Percentiles rank a stretch among this genome's conserved stretches.
These are phyloP conservation scores for Karstenula rhodostoma DNA, from an alignment of 2,329 filamentous ascomycete species.

Conservation along the genomic window DNA sequence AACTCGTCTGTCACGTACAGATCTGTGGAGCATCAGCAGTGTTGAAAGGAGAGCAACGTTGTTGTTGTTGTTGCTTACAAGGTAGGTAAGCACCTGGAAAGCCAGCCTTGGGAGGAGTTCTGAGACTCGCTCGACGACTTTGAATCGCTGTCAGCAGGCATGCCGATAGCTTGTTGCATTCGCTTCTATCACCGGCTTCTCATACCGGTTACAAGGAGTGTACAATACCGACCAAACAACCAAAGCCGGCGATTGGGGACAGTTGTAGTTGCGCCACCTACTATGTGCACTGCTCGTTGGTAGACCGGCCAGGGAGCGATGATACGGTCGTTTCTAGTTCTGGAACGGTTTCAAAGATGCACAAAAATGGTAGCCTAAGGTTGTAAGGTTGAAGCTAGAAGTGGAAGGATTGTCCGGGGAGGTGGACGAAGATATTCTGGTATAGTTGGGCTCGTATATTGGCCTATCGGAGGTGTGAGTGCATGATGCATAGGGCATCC, in stretches of 20 bases:
- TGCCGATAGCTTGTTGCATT: slow-evolving; percentile 32
- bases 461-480: slow-evolving; percentile 33
- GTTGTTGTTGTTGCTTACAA: slow-evolving; percentile 34
- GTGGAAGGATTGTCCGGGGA: slow-evolving; percentile 28
- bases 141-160: slow-evolving; percentile 40
- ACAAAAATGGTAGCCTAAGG: slow-evolving; percentile 12
- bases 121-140: slow-evolving; percentile 38
- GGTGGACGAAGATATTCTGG: slow-evolving; percentile 26
- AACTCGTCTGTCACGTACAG: slow-evolving; percentile 41
- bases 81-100: slow-evolving; percentile 39
- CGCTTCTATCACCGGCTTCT: slow-evolving; percentile 30
- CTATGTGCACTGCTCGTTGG: slow-evolving; percentile 13
- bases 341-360: slow-evolving; percentile 21
- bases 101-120: slow-evolving; percentile 30
- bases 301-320: slow-evolving; percentile 19
- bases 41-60: neutral
- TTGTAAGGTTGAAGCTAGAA: slow-evolving; percentile 13
- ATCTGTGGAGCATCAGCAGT: slow-evolving; percentile 24
- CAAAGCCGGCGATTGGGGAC: slow-evolving; percentile 14
- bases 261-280: slow-evolving; percentile 15
- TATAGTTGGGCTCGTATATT: slow-evolving; percentile 27
- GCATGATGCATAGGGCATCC: slow-evolving; percentile 9
- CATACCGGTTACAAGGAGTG: slow-evolving; percentile 29
- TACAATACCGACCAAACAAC: slow-evolving; percentile 5
- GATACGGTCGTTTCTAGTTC: slow-evolving; percentile 16